phyloP scores from a whole-genome alignment of 2,329 filamentous ascomycete genomes.

The Ilyonectria destructans region DNA sequence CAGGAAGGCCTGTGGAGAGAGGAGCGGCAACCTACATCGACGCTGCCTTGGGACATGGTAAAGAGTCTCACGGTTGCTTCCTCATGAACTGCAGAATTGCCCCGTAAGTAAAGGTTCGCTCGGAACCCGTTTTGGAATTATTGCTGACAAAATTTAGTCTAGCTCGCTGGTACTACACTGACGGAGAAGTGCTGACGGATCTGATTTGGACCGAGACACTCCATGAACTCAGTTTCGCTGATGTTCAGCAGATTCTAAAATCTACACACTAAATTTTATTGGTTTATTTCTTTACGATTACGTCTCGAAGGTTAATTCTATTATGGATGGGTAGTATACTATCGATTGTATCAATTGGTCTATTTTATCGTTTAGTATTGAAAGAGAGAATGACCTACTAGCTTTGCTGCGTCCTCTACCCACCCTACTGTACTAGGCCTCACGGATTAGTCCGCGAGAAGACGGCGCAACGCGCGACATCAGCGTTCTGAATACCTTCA shows the following conservation, averaged over 20 bases:
- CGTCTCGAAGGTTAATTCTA: too few species aligned
- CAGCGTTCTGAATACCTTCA: too few species aligned
- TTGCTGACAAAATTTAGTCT: constrained; percentile 24
- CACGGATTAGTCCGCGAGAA: too few species aligned
- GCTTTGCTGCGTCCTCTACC: too few species aligned
- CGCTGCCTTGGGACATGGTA: constrained; percentile 61
- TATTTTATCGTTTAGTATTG: too few species aligned
- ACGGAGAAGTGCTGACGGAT: constrained; percentile 32
- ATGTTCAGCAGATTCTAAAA: constrained; percentile 43
- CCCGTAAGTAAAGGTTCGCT: constrained; percentile 27
- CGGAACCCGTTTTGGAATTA: fast-evolving
- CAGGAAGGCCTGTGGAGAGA: constrained; percentile 53
- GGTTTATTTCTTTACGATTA: too few species aligned
- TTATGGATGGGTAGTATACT: too few species aligned
- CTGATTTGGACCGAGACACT: constrained; percentile 42
- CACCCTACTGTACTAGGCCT: too few species aligned
- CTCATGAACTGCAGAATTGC: constrained; percentile 62
- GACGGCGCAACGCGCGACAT: too few species aligned
- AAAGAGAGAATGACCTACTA: too few species aligned
- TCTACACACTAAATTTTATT: too few species aligned
- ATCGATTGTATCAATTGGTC: too few species aligned
- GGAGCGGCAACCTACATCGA: constrained; percentile 66
- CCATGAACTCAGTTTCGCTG: constrained; percentile 26
- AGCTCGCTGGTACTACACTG: constrained; percentile 37
- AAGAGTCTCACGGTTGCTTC: constrained; percentile 67